phyloP scores from a whole-genome alignment of 2,329 filamentous ascomycete genomes.

The Microdochium bolleyi region DNA sequence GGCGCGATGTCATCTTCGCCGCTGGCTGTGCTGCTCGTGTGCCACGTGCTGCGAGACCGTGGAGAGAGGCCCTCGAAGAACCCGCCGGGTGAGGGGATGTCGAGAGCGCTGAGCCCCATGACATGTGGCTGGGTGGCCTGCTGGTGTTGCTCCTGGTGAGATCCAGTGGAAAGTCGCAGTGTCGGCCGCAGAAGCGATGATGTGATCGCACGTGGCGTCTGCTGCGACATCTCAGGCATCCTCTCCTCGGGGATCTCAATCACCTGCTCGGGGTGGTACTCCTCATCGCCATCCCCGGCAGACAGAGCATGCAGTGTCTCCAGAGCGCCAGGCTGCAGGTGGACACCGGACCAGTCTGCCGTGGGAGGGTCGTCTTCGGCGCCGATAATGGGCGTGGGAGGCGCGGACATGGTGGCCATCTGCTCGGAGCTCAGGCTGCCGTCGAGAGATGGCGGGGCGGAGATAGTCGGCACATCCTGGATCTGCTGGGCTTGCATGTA shows the following conservation, averaged over 20 bases:
- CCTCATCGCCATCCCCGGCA: constrained; percentile 49
- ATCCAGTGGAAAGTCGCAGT: constrained; percentile 34
- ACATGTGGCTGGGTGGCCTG: constrained; percentile 18
- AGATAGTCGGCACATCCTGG: constrained; percentile 62
- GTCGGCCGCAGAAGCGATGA: constrained; percentile 21
- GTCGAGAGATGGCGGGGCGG: constrained; percentile 81
- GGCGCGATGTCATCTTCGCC: constrained; percentile 47
- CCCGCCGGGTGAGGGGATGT: constrained; percentile 83
- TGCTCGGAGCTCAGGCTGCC: constrained; percentile 86
- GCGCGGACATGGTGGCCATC: constrained; percentile 73
- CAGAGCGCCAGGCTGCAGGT: constrained; percentile 72
- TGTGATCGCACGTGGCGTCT: constrained; percentile 41
- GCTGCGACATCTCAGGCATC: constrained; percentile 44
- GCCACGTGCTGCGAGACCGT: constrained; percentile 74
- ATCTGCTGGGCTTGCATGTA: constrained; percentile 58
- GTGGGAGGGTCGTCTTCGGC: constrained; percentile 44
- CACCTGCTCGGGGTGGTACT: constrained; percentile 49
- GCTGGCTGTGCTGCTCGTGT: constrained; percentile 40
- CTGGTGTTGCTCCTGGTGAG: constrained; percentile 36
- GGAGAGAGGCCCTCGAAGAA: constrained; percentile 84
- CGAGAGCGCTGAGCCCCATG: constrained; percentile 70
- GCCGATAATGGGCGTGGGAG: constrained; percentile 70
- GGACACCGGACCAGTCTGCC: constrained; percentile 63
- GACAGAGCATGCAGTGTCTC: constrained; percentile 72
- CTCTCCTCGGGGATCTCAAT: constrained; percentile 41